Percentiles rank a stretch among this genome's conserved stretches.
Conservation (phyloP, 2,329 filamentous ascomycete species). For the Neonectria faginata region DNA sequence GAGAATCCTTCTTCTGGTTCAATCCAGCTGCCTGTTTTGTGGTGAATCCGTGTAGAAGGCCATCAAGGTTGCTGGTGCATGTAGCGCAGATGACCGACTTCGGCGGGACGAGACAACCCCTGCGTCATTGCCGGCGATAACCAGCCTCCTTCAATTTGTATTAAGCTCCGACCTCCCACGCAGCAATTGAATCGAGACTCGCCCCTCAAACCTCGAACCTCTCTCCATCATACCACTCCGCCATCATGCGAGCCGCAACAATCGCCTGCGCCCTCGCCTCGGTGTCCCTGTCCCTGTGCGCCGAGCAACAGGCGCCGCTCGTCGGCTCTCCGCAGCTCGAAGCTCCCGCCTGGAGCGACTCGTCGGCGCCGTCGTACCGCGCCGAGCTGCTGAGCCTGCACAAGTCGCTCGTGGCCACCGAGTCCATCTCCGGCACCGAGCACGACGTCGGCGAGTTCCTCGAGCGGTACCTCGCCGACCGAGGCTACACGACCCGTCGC, state of each 20-base stretch:
- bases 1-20: neutral
- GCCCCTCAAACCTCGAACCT: neutral
- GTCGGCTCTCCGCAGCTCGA: slow-evolving; percentile 1
- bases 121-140: slow-evolving; percentile 3
- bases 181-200: neutral
- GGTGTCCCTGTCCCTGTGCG: slow-evolving; percentile 20
- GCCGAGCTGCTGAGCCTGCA: slow-evolving; percentile 76
- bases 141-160: neutral
- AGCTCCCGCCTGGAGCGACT: slow-evolving; percentile 9
- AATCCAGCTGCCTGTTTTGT: neutral
- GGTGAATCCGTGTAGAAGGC: neutral
- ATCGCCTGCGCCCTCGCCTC: slow-evolving; percentile 28
- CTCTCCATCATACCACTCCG: neutral
- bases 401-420: slow-evolving; percentile 77
- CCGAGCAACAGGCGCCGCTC: slow-evolving; percentile 20
- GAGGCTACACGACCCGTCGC: slow-evolving; percentile 57
- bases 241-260: slow-evolving; percentile 27
- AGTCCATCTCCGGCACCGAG: slow-evolving; percentile 79
- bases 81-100: neutral
- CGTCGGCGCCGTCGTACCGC: slow-evolving; percentile 53
- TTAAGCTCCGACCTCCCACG: neutral
- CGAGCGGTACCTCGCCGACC: slow-evolving; percentile 69
- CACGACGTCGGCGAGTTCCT: slow-evolving; percentile 76
- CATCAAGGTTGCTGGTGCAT: neutral
- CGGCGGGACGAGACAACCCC: neutral